Evolutionary conservation across 768 basidiomycete species (phyloP), one percentile per base, ranked within the genome.

Genomic region (Auricularia heimuer): DNA sequence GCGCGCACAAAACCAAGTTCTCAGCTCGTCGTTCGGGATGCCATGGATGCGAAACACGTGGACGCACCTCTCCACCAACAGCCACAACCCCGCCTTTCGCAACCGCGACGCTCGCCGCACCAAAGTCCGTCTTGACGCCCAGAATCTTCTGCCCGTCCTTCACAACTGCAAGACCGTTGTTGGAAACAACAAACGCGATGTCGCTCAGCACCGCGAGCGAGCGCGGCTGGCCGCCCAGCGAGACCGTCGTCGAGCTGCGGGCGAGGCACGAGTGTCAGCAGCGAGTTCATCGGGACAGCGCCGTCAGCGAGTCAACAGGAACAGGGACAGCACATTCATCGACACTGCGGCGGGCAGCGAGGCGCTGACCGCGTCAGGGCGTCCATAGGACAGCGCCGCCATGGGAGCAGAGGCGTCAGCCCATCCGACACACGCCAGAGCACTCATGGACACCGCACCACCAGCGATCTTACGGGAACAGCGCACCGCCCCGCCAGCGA

Each of bases 51-150:
- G 29, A 29, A 29, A 29, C 29, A 29, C 29, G 29, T 29, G 56
- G 18, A 72, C 85, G 51, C 66, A 89, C 92, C 78, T 90, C 87
- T 36, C 85, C 85, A 45, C 92, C 92, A 34, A 93, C 79, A 14
- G 88, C 90, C 21, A 95, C 80, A 4, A 82, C 87, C 0, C 80
- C 80, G 64, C 92, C 89, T 4, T 71, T 75, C 3, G 81, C 76
- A 2, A 81, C 78, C 0, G 87, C 81, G n/a, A 92, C 73, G 0
- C 82, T 77, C 70, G 83, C 89, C 2, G 91, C 91, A 69, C 92
- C 90, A 3, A 86, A 79, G 3, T 75, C 72, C 12, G 42, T 34
- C 16, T 56, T 64, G 35, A 56, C 16, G 6, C n/a, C 21, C 3
- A 51, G 54, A 7, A 42, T 34, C 7, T 24, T 14, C 34, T 60